A percentile compares a stretch with the other conserved stretches of the same genome.
Conservation (phyloP, 2,329 filamentous ascomycete species). For the Cladophialophora chaetospira region DNA sequence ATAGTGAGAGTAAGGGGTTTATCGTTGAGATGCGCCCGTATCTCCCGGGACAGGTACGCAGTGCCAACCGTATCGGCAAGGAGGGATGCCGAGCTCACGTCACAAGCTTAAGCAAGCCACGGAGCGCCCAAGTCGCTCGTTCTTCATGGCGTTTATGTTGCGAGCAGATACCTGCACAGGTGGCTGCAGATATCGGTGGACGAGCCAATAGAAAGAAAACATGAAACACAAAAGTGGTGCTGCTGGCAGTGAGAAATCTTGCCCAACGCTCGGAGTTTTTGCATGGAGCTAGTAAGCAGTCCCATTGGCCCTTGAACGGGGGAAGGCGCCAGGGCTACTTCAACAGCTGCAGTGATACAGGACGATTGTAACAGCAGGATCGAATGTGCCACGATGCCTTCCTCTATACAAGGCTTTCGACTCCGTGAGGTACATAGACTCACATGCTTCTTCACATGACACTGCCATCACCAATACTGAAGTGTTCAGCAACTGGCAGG, state of each 20-base stretch:
- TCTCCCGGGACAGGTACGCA: background rate
- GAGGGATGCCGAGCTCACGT: background rate
- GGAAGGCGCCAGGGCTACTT: background rate
- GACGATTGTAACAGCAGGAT: too few relatives aligned
- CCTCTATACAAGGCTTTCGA: too few relatives aligned
- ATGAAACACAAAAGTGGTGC: background rate
- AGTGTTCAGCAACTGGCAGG: too few relatives aligned
- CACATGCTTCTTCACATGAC: too few relatives aligned
- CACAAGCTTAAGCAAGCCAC: conserved; percentile 17
- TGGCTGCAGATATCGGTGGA: conserved; percentile 1
- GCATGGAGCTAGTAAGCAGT: background rate
- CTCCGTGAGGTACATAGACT: too few relatives aligned
- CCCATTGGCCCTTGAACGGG: background rate
- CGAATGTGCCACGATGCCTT: too few relatives aligned
- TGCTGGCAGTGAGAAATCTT: background rate
- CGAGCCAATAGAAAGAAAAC: conserved; percentile 1
- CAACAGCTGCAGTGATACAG: too few relatives aligned
- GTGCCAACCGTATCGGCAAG: background rate
- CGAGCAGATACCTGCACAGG: conserved; percentile 3
- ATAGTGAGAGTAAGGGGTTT: background rate
- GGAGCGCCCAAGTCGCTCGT: conserved; percentile 2
- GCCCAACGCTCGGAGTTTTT: background rate
- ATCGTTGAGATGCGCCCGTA: background rate
- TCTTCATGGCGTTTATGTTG: background rate
- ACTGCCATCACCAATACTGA: too few relatives aligned